A percentile compares a stretch with the other conserved stretches of the same genome.
Evolutionary conservation across 345 rosid genomes (phyloP).

Genomic region (Sisymbrium altissimum): DNA sequence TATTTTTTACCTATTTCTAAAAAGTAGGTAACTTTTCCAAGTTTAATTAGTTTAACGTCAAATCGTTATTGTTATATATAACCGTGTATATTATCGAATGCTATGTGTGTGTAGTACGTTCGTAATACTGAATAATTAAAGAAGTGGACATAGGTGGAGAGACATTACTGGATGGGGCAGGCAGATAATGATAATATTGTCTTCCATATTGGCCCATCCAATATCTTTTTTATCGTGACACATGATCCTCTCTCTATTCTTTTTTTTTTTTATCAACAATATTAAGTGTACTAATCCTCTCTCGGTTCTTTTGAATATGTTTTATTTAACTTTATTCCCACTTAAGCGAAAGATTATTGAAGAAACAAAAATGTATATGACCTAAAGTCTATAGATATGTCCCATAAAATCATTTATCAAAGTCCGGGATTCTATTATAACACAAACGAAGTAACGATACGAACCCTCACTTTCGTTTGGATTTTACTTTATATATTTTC

Average conservation of each 20-base stretch:
- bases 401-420: neutral
- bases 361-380: neutral
- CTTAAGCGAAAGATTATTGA: neutral
- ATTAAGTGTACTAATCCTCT: no score
- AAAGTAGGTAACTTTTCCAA: neutral
- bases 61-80: neutral
- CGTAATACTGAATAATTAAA: neutral
- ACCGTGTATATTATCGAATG: neutral
- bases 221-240: conserved; percentile 22
- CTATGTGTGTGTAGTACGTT: neutral
- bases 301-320: neutral
- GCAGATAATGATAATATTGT: conserved; percentile 34
- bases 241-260: conserved; percentile 2
- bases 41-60: neutral
- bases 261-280: no score
- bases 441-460: no score
- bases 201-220: conserved; percentile 22
- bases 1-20: neutral
- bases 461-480: neutral
- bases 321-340: neutral
- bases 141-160: conserved; percentile 28
- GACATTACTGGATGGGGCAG: conserved; percentile 30
- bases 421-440: neutral
- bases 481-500: neutral
- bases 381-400: no score